A percentile compares a stretch with the other conserved stretches of the same genome.
Evolutionary conservation across 495 filamentous ascomycete species (phyloP).

Genomic region (Cercophora scortea): DNA sequence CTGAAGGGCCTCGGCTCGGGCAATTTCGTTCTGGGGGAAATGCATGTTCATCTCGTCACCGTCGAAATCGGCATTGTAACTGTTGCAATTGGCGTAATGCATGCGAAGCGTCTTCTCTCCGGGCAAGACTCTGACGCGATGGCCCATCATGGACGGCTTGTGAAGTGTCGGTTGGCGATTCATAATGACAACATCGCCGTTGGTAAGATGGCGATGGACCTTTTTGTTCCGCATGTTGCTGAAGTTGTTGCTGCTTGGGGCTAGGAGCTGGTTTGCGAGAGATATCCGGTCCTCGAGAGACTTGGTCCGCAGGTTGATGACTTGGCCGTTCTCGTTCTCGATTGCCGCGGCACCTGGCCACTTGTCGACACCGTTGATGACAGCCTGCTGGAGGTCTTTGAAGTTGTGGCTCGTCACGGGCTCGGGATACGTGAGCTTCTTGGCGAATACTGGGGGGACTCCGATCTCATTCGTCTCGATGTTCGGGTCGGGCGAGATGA

Average conservation of each 20-base stretch:
- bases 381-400: constrained; percentile 88
- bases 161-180: constrained; percentile 99
- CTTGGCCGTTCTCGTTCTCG: constrained; percentile 89
- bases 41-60: constrained; percentile 99
- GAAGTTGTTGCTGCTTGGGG: constrained; percentile 68
- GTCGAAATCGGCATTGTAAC: constrained; percentile 99
- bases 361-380: constrained; percentile 84
- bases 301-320: constrained; percentile 81
- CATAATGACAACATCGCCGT: constrained; percentile 96
- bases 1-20: constrained; percentile 79
- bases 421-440: constrained; percentile 93
- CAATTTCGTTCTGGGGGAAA: constrained; percentile 95
- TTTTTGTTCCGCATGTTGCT: constrained; percentile 86
- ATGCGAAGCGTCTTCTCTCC: constrained; percentile 97
- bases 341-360: constrained; percentile 94
- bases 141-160: constrained; percentile 99
- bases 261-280: constrained; percentile 84
- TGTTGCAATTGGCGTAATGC: constrained; percentile 99
- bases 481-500: constrained; percentile 97
- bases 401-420: constrained; percentile 97
- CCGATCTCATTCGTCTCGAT: constrained; percentile 99
- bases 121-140: constrained; percentile 83
- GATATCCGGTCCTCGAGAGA: constrained; percentile 75
- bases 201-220: constrained; percentile 90
- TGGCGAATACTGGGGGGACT: constrained; percentile 93